Conservation (phyloP, 306 rosid species). For the Rosa persica region DNA sequence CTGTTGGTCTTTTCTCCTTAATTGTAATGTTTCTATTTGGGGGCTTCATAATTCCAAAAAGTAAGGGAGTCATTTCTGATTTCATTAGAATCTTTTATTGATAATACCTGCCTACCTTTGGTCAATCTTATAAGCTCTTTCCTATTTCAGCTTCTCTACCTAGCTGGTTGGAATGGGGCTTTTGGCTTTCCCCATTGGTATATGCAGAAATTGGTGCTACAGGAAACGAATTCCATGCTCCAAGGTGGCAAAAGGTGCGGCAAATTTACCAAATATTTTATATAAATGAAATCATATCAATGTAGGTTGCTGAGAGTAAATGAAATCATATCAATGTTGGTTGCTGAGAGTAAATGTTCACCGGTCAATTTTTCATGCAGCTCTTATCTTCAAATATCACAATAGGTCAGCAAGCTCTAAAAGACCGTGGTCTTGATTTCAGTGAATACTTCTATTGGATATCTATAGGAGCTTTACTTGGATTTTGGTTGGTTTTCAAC, state of each 20-base stretch:
- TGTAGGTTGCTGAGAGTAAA: no score
- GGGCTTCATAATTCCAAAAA: conserved; percentile 52
- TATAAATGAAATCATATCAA: no score
- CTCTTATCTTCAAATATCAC: conserved; percentile 43
- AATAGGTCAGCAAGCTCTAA: conserved; percentile 45
- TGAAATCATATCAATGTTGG: background rate
- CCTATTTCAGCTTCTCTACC: conserved; percentile 50
- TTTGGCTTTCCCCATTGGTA: conserved; percentile 61
- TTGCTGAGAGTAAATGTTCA: background rate
- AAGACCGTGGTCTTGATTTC: conserved; percentile 39
- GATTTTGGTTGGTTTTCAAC: conserved; percentile 47
- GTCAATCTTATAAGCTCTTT: background rate
- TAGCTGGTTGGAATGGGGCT: conserved; percentile 54
- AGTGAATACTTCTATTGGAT: conserved; percentile 49
- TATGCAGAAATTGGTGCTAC: conserved; percentile 50
- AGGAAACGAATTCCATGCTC: conserved; percentile 54
- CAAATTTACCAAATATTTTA: no score
- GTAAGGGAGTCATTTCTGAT: conserved; percentile 23
- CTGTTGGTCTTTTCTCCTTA: conserved; percentile 30
- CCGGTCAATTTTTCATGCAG: background rate
- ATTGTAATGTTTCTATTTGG: conserved; percentile 39
- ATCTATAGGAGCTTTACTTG: conserved; percentile 47
- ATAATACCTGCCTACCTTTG: background rate
- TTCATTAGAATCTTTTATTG: background rate
- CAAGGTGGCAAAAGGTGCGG: conserved; percentile 56